Conservation (phyloP, 208 protist species). For the Wallacemonas sp. region DNA sequence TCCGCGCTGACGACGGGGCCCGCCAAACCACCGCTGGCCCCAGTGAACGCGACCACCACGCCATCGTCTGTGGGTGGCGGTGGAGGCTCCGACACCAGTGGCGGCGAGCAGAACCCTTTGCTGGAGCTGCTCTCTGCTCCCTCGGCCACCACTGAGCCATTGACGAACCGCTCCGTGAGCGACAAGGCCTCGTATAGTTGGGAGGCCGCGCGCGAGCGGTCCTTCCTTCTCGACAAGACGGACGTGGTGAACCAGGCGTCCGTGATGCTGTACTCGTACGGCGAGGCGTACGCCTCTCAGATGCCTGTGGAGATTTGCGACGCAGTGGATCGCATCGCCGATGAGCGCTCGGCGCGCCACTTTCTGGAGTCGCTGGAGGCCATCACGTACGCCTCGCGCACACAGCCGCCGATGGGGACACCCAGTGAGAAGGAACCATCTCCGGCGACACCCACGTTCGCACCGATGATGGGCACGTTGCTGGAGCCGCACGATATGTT, state of each 20-base stretch:
- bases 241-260: not conserved
- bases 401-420: too few species aligned
- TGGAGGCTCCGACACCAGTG: not conserved
- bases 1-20: not conserved
- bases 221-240: not conserved
- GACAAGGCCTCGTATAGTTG: not conserved
- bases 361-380: slow-evolving; percentile 6
- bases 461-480: slow-evolving; percentile 17
- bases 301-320: not conserved
- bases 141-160: not conserved
- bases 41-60: not conserved
- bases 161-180: not conserved
- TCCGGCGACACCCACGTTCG: not conserved
- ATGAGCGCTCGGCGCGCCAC: not conserved
- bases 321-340: not conserved
- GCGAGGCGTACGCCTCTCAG: slow-evolving; percentile 1
- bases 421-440: not conserved
- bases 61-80: not conserved
- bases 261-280: not conserved
- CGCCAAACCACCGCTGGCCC: slow-evolving; percentile 1
- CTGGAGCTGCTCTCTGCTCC: not conserved
- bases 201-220: not conserved
- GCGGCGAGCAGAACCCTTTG: not conserved
- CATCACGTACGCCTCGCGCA: not conserved
- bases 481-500: slow-evolving; percentile 48